These are phyloP conservation scores for Pachyrhizus erosus DNA, from an alignment of 306 rosid genomes.

Conservation along the genomic window DNA sequence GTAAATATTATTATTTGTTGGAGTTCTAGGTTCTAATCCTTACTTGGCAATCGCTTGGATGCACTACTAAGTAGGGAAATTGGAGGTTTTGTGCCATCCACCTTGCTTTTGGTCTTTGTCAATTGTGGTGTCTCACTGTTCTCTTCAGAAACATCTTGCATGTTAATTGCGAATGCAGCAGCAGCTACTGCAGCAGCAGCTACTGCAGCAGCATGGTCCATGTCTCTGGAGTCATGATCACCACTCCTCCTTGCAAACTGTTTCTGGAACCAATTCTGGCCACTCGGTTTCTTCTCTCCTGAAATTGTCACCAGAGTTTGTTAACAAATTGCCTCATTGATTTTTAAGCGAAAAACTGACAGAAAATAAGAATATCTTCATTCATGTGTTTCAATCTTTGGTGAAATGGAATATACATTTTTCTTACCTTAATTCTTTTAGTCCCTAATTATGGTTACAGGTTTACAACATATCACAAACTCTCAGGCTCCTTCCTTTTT, in stretches of 20 bases:
- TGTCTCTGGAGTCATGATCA: constrained; percentile 54
- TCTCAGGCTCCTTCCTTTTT: constrained; percentile 7
- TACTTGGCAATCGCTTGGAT: constrained; percentile 67
- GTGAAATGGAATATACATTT: background rate
- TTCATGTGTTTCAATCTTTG: constrained; percentile 2
- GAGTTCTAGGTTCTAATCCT: constrained; percentile 17
- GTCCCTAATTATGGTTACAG: background rate
- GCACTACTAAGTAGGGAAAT: constrained; percentile 42
- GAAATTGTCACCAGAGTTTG: constrained; percentile 28
- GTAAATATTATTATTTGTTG: too few species aligned
- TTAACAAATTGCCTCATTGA: constrained; percentile 3
- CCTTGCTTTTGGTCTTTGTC: constrained; percentile 46
- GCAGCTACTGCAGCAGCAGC: constrained; percentile 90
- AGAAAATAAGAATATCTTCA: background rate
- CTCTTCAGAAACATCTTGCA: constrained; percentile 46
- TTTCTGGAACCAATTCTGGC: constrained; percentile 67
- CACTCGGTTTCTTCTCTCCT: constrained; percentile 60
- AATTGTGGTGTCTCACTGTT: constrained; percentile 37
- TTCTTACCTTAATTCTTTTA: background rate
- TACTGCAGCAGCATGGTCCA: constrained; percentile 66
- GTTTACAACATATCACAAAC: background rate
- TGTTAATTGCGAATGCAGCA: constrained; percentile 61
- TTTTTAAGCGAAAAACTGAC: background rate
- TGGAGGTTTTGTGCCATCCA: constrained; percentile 49
- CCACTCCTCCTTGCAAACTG: constrained; percentile 51